Base-by-base conservation (phyloP, 768 basidiomycete species). In the Rhizopogon vinicolor region DNA sequence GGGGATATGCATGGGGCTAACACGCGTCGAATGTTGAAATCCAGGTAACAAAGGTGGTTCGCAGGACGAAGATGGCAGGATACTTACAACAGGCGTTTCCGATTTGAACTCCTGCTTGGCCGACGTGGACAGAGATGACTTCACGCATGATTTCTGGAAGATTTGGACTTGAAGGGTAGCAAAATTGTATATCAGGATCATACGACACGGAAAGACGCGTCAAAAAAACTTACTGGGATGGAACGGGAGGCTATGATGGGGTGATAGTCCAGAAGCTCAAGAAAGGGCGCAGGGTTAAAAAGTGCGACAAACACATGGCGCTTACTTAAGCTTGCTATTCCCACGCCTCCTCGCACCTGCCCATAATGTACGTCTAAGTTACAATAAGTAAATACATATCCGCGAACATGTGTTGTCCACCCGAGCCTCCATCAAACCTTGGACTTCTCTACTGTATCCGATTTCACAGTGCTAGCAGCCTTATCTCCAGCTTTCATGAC, bases 111-210 rank as follows among this genome's bases (percentile, higher is more conserved):
- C 93, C 94, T 69, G 96, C 97, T 80, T 99, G 97, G 68, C 96
- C 96, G 71, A 98, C 95, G 77, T 98, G 93, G 70, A 98, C 82
- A 63, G 93, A 96, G 80, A 97, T 96, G 75, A 98, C 94, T 88
- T 92, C 90, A 81, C 90, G 88, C 90, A 92, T 92, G 73, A 66
- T 78, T 64, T 62, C 53, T 53, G 52, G 40, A 18, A 41, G 29
- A 33, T 56, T 44, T 61, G 51, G 7, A 52, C 63, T 65, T 25
- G 4, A 35, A 3, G 35, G 39, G 12, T 31, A 39, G n/a, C 44
- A 14, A 46, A 19, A 39, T 41, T 22, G 2, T 2, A 35, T 1
- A 43, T 49, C 58, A 52, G 61, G 51, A 12, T 18, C 53, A 57
- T 19, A 3, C 44, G 54, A 59, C 67, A 59, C 71, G 69, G 51